Evolutionary conservation across 345 rosid genomes (phyloP), one percentile per base, ranked within the genome.

Genomic region (Bretschneidera sinensis): DNA sequence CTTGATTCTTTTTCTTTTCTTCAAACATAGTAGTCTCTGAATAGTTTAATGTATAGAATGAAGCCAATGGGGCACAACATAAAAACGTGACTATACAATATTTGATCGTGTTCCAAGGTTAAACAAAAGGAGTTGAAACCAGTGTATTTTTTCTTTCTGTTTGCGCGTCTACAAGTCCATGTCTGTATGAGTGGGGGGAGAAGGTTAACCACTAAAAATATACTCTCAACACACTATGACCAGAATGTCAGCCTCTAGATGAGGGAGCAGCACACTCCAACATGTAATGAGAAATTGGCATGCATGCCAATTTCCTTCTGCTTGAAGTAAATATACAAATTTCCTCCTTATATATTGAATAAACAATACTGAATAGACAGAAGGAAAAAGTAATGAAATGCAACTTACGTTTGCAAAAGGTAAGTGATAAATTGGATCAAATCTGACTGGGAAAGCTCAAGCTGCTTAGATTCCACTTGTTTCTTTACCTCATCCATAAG

Each of bases 401-500:
- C 1, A 65, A 75, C 89, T 73, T 74, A 91, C 97, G 87, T 86
- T 59, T 73, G 83, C 75, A 92, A 67, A 75, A 89, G 92, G 74
- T 71, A 85, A 43, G 65, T 55, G 60, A 73, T 69, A 65, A 81
- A 86, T 59, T 80, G 79, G 61, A 87, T 78, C 82, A 88, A 71
- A 57, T 88, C 87, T 51, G 96, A 83, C 47, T 75, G 74, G 24
- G 83, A 77, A 33, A 86, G 63, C 35, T 88, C 88, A 5, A 77
- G 80, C 58, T 79, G 57, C 64, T 75, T 75, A 16, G 85, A 54
- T 50, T 79, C 80, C 54, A 82, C 84, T 74, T 83, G 92, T 62
- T 71, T 82, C 85, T 77, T 85, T 52, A 88, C 49, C 74, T 88
- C 99, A 56, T 88, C 92, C 83, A 85, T 74, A 62, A 95, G 64